Evolutionary conservation across 2,329 filamentous ascomycete genomes (phyloP).

Genomic region (Trichoderma sp.): DNA sequence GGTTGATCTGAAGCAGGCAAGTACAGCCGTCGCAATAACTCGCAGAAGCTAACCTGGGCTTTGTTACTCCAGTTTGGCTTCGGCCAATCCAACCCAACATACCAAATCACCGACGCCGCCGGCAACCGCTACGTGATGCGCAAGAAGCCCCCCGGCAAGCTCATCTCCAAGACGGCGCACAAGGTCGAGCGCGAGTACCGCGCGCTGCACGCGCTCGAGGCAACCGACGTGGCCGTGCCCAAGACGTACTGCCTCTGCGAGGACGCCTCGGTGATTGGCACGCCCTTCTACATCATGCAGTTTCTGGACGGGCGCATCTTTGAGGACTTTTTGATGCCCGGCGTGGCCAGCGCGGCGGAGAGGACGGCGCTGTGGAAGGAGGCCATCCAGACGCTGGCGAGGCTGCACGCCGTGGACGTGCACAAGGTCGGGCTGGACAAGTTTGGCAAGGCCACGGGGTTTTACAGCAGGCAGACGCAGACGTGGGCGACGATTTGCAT

Average conservation of each 20-base stretch:
- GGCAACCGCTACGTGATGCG: conserved; percentile 81
- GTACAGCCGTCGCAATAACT: neutral
- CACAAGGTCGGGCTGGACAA: conserved; percentile 65
- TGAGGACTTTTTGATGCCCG: conserved; percentile 81
- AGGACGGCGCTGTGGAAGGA: conserved; percentile 82
- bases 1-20: conserved; percentile 84
- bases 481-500: conserved; percentile 80
- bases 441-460: conserved; percentile 74
- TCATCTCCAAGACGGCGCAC: conserved; percentile 91
- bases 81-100: conserved; percentile 96
- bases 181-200: conserved; percentile 95
- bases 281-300: conserved; percentile 96
- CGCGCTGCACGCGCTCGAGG: conserved; percentile 78
- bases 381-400: conserved; percentile 79
- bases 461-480: conserved; percentile 82
- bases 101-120: conserved; percentile 76
- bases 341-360: conserved; percentile 62
- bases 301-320: conserved; percentile 94
- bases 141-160: conserved; percentile 95
- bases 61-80: conserved; percentile 74
- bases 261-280: conserved; percentile 77
- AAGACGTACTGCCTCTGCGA: conserved; percentile 83
- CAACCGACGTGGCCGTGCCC: conserved; percentile 83
- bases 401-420: conserved; percentile 76
- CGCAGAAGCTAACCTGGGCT: conserved; percentile 12